Evolutionary conservation across 345 rosid species (phyloP).

Genomic region (Brassica incana): DNA sequence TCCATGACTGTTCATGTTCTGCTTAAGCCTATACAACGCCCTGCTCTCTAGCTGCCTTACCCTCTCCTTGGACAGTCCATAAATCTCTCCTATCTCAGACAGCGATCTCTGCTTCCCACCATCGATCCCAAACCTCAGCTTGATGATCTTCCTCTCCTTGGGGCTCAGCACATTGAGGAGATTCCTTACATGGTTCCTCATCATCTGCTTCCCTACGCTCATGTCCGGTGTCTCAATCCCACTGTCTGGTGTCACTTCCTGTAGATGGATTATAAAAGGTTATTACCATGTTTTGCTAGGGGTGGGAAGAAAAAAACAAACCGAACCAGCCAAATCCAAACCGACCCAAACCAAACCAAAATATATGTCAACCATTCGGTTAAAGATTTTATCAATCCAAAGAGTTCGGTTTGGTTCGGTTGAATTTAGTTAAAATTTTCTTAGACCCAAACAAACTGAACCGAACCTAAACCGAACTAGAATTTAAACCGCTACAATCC

Average conservation of each 20-base stretch:
- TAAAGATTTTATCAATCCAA: no score
- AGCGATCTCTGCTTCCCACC: conserved; percentile 62
- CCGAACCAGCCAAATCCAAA: no score
- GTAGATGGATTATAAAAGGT: conserved; percentile 13
- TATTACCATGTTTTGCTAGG: background rate
- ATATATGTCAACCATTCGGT: no score
- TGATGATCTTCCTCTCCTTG: conserved; percentile 73
- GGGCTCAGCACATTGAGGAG: conserved; percentile 55
- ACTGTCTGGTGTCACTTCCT: conserved; percentile 77
- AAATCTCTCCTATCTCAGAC: conserved; percentile 60
- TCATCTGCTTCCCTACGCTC: conserved; percentile 59
- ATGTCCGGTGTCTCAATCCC: conserved; percentile 61
- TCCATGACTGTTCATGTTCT: conserved; percentile 57
- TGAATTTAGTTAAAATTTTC: no score
- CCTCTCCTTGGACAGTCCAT: conserved; percentile 72
- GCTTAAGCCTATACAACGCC: conserved; percentile 73
- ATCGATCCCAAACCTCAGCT: conserved; percentile 73
- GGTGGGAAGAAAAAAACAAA: no score
- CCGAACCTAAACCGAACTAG: no score
- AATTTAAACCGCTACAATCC: conserved; percentile 30
- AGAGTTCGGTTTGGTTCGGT: no score
- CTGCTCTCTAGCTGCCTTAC: conserved; percentile 78
- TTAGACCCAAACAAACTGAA: no score
- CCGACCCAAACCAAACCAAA: no score
- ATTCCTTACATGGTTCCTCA: conserved; percentile 66